phyloP scores from a whole-genome alignment of 495 filamentous ascomycete species.

The Xylaria castorea region DNA sequence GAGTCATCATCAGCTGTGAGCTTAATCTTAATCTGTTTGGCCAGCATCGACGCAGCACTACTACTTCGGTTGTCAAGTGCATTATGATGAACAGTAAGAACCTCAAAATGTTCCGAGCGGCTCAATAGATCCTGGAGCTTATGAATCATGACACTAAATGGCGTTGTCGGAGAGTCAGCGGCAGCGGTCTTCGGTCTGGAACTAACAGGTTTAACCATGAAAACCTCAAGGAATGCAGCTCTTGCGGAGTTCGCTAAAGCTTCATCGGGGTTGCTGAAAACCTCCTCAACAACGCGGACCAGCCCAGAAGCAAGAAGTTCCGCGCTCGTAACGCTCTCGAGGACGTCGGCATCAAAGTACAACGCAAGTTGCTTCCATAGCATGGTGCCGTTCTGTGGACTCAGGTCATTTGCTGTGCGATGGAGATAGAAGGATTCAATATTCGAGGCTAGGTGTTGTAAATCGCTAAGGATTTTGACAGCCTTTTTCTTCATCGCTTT shows the following conservation, averaged over 20 bases:
- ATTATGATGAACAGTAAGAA: slow-evolving; percentile 92
- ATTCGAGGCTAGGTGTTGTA: slow-evolving; percentile 73
- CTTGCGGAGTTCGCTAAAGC: slow-evolving; percentile 66
- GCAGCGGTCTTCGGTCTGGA: slow-evolving; percentile 68
- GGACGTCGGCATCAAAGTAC: slow-evolving; percentile 85
- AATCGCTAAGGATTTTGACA: slow-evolving; percentile 70
- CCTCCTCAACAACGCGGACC: slow-evolving; percentile 78
- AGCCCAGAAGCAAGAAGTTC: slow-evolving; percentile 91
- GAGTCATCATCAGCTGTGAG: slow-evolving; percentile 89
- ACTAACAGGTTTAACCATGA: slow-evolving; percentile 77
- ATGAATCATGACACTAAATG: slow-evolving; percentile 88
- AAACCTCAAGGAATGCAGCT: slow-evolving; percentile 89
- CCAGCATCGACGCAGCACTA: slow-evolving; percentile 93
- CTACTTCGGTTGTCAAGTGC: slow-evolving; percentile 89
- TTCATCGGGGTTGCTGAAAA: slow-evolving; percentile 75
- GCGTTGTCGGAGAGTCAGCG: slow-evolving; percentile 71
- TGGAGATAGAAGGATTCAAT: slow-evolving; percentile 72
- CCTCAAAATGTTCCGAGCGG: slow-evolving; percentile 97
- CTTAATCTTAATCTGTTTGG: slow-evolving; percentile 91
- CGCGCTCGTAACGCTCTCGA: slow-evolving; percentile 96
- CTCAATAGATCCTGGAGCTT: slow-evolving; percentile 97
- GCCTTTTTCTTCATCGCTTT: slow-evolving; percentile 80
- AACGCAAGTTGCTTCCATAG: slow-evolving; percentile 80
- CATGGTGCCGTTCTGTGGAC: slow-evolving; percentile 59
- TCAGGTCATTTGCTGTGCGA: slow-evolving; percentile 48